Evolutionary conservation across 2,329 filamentous ascomycete species (phyloP).

Genomic region (Venturia oleaginea): DNA sequence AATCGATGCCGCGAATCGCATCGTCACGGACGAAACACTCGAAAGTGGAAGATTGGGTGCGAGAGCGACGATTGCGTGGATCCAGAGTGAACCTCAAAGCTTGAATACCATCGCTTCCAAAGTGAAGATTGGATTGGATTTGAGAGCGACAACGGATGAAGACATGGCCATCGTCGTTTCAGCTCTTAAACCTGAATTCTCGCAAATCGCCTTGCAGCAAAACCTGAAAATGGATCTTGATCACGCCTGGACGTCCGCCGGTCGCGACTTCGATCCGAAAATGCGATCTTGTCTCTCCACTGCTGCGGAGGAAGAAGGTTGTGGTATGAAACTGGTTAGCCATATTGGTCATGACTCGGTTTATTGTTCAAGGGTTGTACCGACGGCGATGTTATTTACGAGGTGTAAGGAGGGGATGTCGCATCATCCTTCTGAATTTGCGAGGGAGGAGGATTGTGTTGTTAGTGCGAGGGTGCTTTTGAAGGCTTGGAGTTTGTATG

Average conservation of each 20-base stretch:
- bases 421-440: constrained; percentile 54
- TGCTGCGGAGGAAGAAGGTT: constrained; percentile 47
- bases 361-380: constrained; percentile 48
- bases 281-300: constrained; percentile 57
- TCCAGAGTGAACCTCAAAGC: constrained; percentile 56
- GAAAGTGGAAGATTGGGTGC: constrained; percentile 39
- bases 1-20: constrained; percentile 55
- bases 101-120: constrained; percentile 65
- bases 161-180: constrained; percentile 44
- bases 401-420: constrained; percentile 54
- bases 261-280: constrained; percentile 55
- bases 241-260: constrained; percentile 53
- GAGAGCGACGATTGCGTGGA: constrained; percentile 60
- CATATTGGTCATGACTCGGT: constrained; percentile 41
- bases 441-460: not conserved
- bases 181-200: constrained; percentile 30
- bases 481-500: not conserved
- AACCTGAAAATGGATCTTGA: constrained; percentile 48
- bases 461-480: not conserved
- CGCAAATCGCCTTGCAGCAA: constrained; percentile 43
- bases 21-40: constrained; percentile 38
- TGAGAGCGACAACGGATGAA: constrained; percentile 49
- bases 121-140: constrained; percentile 60
- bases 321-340: constrained; percentile 42
- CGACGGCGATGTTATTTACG: constrained; percentile 59